Evolutionary conservation across 2,329 filamentous ascomycete species (phyloP).

Genomic region (Elsinoe perseae): DNA sequence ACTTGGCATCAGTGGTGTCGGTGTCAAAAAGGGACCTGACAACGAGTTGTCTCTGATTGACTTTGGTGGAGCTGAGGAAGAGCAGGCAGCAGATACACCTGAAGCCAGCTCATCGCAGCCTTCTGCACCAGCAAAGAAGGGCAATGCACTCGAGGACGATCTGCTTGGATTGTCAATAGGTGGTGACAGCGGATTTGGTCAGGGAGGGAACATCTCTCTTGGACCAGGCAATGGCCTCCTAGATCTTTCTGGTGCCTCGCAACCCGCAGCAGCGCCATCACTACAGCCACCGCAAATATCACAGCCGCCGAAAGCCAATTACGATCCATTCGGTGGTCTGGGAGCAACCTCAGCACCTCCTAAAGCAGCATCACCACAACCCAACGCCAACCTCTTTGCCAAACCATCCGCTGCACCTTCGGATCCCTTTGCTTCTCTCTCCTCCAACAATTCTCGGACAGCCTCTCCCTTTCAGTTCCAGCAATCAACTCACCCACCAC

Average conservation of each 20-base stretch:
- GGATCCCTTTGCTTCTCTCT: constrained; percentile 55
- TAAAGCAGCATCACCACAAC: constrained; percentile 43
- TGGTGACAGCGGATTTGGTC: constrained; percentile 60
- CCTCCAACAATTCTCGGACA: constrained; percentile 44
- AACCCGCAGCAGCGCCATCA: constrained; percentile 25
- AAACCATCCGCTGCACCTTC: constrained; percentile 29
- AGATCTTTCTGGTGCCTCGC: constrained; percentile 15
- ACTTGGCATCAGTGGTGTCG: constrained; percentile 56
- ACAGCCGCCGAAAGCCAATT: constrained; percentile 43
- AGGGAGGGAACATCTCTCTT: constrained; percentile 74
- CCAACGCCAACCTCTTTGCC: constrained; percentile 30
- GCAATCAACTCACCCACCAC: constrained; percentile 33
- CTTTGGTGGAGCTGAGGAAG: constrained; percentile 62
- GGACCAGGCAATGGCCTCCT: constrained; percentile 41
- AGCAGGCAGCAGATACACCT: constrained; percentile 29
- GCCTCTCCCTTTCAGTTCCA: constrained; percentile 44
- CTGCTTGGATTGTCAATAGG: constrained; percentile 79
- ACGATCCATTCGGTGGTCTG: constrained; percentile 51
- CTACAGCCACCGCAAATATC: constrained; percentile 29
- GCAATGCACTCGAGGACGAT: constrained; percentile 75
- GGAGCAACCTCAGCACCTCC: constrained; percentile 37
- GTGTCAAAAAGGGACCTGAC: constrained; percentile 56
- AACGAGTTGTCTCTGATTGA: constrained; percentile 91
- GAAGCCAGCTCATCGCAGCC: constrained; percentile 31
- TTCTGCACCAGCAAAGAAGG: constrained; percentile 40